Percentiles rank a stretch among this genome's conserved stretches.
phyloP scores from a whole-genome alignment of 2,329 filamentous ascomycete genomes.

The Alternaria brassicicola region DNA sequence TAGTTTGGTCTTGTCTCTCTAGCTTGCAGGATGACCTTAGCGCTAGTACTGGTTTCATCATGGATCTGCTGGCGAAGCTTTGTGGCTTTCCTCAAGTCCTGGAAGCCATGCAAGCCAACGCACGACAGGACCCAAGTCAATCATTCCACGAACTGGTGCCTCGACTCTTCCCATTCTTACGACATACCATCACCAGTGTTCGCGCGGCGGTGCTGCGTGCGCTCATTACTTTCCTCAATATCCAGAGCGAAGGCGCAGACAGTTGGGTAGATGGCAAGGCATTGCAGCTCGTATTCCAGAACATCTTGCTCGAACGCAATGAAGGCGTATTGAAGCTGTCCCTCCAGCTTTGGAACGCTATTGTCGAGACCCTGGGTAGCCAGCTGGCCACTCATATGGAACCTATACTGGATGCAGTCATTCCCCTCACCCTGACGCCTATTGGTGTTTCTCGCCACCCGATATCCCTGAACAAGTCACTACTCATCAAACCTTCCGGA shows the following conservation, averaged over 20 bases:
- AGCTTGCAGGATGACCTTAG: constrained; percentile 97
- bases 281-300: constrained; percentile 89
- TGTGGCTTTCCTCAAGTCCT: constrained; percentile 94
- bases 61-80: constrained; percentile 95
- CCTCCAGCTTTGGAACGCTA: constrained; percentile 82
- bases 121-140: constrained; percentile 75
- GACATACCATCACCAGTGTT: constrained; percentile 96
- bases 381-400: constrained; percentile 75
- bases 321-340: constrained; percentile 81
- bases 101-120: constrained; percentile 90
- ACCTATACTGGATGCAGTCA: constrained; percentile 76
- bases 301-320: constrained; percentile 90
- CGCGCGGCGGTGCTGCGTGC: constrained; percentile 92
- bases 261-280: constrained; percentile 93
- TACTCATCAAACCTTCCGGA: constrained; percentile 94
- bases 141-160: constrained; percentile 94
- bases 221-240: constrained; percentile 87
- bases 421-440: constrained; percentile 84
- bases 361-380: constrained; percentile 71
- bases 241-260: constrained; percentile 78
- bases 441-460: constrained; percentile 91
- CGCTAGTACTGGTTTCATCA: constrained; percentile 95
- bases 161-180: constrained; percentile 90
- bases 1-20: constrained; percentile 96
- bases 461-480: constrained; percentile 84